phyloP scores from a whole-genome alignment of 1,284 basidiomycete species.

The Ceratobasidium sp. region DNA sequence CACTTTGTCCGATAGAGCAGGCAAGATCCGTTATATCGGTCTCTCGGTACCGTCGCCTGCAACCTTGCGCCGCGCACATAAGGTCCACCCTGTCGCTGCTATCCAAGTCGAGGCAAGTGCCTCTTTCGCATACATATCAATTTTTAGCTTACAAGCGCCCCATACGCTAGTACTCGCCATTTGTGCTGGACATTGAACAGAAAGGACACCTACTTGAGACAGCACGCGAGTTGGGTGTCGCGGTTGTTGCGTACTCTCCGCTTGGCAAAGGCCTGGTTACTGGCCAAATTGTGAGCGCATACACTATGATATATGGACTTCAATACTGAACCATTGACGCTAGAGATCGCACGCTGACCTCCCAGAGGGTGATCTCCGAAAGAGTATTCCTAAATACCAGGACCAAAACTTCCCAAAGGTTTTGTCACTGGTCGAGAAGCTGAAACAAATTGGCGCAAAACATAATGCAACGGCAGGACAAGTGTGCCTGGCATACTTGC shows the following conservation, averaged over 20 bases:
- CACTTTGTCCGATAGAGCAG: slow-evolving; percentile 56
- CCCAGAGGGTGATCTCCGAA: slow-evolving; percentile 50
- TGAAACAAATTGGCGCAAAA: slow-evolving; percentile 59
- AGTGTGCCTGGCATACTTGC: slow-evolving; percentile 59
- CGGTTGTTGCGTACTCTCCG: slow-evolving; percentile 59
- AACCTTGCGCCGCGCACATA: slow-evolving; percentile 71
- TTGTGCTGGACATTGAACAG: slow-evolving; percentile 66
- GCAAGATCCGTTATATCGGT: slow-evolving; percentile 49
- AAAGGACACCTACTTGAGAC: slow-evolving; percentile 60
- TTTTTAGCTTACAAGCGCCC: not conserved
- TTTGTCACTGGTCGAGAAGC: slow-evolving; percentile 61
- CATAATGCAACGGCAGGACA: slow-evolving; percentile 56
- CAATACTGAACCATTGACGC: not conserved
- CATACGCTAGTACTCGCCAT: slow-evolving; percentile 62
- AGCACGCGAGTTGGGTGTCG: slow-evolving; percentile 56
- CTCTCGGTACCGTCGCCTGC: slow-evolving; percentile 62
- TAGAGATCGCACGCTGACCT: slow-evolving; percentile 46
- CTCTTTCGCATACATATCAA: not conserved
- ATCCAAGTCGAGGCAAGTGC: slow-evolving; percentile 64
- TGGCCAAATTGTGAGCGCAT: slow-evolving; percentile 49
- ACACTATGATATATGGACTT: not conserved
- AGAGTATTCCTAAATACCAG: slow-evolving; percentile 51
- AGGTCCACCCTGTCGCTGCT: slow-evolving; percentile 68
- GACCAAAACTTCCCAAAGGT: slow-evolving; percentile 69
- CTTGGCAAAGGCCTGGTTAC: slow-evolving; percentile 57